Conservation (phyloP, 352 stramenopile species). For the Pythium monospermum region DNA sequence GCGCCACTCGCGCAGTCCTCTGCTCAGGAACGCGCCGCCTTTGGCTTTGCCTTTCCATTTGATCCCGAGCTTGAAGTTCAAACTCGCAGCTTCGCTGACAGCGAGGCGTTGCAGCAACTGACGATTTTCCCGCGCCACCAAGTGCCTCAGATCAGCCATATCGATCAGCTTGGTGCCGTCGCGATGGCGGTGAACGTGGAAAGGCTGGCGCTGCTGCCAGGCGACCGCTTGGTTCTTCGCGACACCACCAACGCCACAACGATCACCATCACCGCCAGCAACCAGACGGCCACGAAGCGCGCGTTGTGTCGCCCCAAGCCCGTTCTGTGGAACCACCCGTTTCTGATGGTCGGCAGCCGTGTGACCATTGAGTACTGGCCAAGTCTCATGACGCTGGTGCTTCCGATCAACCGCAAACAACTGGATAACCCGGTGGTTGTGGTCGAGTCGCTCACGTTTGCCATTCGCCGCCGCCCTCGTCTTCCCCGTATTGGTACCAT, state of each 20-base stretch:
- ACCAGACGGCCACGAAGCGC: conserved; percentile 15
- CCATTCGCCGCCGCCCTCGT: conserved; percentile 7
- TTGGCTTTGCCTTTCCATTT: no score
- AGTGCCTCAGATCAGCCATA: conserved; percentile 17
- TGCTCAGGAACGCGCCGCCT: no score
- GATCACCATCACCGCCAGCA: conserved; percentile 12
- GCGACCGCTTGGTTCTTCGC: conserved; percentile 20
- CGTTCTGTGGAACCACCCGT: conserved; percentile 35
- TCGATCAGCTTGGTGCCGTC: conserved; percentile 18
- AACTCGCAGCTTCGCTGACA: not conserved
- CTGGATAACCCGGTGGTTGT: conserved; percentile 23
- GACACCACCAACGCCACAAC: conserved; percentile 3
- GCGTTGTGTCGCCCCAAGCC: conserved; percentile 6
- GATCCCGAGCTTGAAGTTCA: conserved; percentile 8
- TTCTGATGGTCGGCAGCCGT: conserved; percentile 32
- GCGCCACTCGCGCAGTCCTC: no score
- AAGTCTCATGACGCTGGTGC: conserved; percentile 38
- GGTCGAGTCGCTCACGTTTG: conserved; percentile 41
- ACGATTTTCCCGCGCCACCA: conserved; percentile 20
- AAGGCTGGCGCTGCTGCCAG: conserved; percentile 21
- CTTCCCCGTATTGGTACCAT: no score
- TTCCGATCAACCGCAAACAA: conserved; percentile 25
- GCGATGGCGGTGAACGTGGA: conserved; percentile 24
- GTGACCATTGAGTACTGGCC: conserved; percentile 50
- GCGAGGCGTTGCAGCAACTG: not conserved